phyloP scores from a whole-genome alignment of 2,329 filamentous ascomycete genomes.

The Phialophora macrospora region DNA sequence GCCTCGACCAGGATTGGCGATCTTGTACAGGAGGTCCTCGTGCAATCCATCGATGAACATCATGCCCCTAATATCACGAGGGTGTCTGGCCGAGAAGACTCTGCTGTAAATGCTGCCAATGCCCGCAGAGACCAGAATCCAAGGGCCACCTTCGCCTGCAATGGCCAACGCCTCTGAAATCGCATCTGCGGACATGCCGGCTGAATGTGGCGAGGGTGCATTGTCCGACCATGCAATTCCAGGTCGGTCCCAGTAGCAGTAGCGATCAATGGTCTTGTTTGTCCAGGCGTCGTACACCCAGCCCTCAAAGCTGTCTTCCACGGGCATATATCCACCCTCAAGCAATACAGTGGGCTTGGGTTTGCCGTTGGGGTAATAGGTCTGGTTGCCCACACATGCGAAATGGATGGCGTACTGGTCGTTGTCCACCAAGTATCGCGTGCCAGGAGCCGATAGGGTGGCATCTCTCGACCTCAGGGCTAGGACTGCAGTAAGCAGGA shows the following conservation, averaged over 20 bases:
- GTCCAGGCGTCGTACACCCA: constrained; percentile 76
- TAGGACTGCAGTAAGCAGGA: constrained; percentile 79
- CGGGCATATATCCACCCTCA: constrained; percentile 79
- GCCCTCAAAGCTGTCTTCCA: constrained; percentile 77
- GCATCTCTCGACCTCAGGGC: constrained; percentile 80
- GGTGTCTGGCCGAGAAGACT: constrained; percentile 85
- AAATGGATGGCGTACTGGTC: constrained; percentile 87
- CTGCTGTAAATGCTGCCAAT: constrained; percentile 87
- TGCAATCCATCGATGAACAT: constrained; percentile 88
- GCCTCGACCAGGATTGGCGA: constrained; percentile 71
- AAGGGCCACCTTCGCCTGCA: constrained; percentile 83
- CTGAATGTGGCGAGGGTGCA: constrained; percentile 89
- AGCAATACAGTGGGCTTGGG: constrained; percentile 79
- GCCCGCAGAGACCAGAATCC: constrained; percentile 84
- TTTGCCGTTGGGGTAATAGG: constrained; percentile 59
- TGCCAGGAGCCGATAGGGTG: constrained; percentile 72
- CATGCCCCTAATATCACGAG: constrained; percentile 73
- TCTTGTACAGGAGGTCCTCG: constrained; percentile 75
- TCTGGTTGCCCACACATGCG: constrained; percentile 76
- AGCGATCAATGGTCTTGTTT: constrained; percentile 82
- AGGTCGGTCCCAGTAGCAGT: constrained; percentile 94
- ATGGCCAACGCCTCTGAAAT: constrained; percentile 82
- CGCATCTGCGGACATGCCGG: constrained; percentile 88
- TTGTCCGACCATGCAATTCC: constrained; percentile 89
- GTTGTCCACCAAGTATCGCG: constrained; percentile 78